Conservation (phyloP, 345 rosid genomes). For the Moringa oleifera region DNA sequence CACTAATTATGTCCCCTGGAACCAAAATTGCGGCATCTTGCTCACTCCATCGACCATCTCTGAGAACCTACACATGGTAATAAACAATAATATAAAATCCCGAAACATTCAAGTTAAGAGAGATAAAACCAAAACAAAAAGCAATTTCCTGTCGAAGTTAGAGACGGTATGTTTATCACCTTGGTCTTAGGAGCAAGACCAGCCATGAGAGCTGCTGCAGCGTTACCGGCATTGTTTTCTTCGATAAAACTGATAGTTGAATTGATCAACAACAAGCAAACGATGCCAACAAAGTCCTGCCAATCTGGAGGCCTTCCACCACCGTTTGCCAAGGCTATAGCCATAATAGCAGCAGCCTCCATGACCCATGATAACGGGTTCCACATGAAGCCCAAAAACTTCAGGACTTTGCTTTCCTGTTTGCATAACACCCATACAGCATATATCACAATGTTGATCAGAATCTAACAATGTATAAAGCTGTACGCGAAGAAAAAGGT, state of each 20-base stretch:
- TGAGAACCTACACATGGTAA: constrained; percentile 43
- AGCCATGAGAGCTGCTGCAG: constrained; percentile 96
- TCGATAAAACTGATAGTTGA: constrained; percentile 92
- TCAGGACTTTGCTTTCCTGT: constrained; percentile 79
- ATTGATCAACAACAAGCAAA: constrained; percentile 66
- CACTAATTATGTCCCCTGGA: constrained; percentile 84
- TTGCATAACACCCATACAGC: constrained; percentile 1
- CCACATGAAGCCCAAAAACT: constrained; percentile 97
- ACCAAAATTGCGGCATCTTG: constrained; percentile 88
- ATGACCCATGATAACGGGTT: constrained; percentile 98
- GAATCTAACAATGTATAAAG: not conserved
- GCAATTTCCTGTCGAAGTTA: not conserved
- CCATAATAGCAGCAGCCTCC: constrained; percentile 93
- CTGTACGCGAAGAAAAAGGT: not conserved
- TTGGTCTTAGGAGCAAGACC: constrained; percentile 88
- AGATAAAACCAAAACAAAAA: not conserved
- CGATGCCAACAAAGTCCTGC: constrained; percentile 89
- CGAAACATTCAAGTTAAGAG: not conserved
- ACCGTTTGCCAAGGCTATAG: constrained; percentile 79
- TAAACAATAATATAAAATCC: not conserved
- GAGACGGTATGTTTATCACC: constrained; percentile 29
- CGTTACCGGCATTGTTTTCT: constrained; percentile 91
- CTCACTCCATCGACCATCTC: constrained; percentile 84
- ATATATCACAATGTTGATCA: not conserved
- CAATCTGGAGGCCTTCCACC: constrained; percentile 81